These are phyloP conservation scores for Umbilicaria muhlenbergii DNA, from an alignment of 495 filamentous ascomycete species.

Conservation along the genomic window DNA sequence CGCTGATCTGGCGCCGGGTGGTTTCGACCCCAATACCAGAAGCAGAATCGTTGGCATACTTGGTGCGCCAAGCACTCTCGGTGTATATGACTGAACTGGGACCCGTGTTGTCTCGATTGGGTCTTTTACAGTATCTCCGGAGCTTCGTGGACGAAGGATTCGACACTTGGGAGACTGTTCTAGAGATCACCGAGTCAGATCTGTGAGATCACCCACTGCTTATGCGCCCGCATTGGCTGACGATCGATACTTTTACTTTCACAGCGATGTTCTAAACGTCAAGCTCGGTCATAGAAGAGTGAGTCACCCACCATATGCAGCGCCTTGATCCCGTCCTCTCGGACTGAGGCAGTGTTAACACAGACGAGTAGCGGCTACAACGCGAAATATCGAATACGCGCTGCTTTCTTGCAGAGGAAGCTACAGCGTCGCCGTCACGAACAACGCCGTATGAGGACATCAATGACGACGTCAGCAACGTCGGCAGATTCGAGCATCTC, in stretches of 20 bases:
- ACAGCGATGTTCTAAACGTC: conserved; percentile 20
- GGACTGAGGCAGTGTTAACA: conserved; percentile 1
- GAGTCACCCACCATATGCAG: conserved; percentile 15
- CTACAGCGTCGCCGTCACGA: conserved; percentile 23
- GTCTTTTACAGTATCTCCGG: conserved; percentile 56
- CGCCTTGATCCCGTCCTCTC: background rate
- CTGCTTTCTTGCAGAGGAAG: conserved; percentile 26
- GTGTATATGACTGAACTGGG: conserved; percentile 37
- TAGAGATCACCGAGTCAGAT: conserved; percentile 69
- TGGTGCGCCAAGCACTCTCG: too few species aligned
- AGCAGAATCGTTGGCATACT: too few species aligned
- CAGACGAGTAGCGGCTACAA: conserved; percentile 19
- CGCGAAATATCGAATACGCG: conserved; percentile 40
- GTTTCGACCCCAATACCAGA: too few species aligned
- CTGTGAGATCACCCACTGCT: conserved; percentile 31
- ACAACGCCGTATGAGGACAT: background rate
- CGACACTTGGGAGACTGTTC: conserved; percentile 64
- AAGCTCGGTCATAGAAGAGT: conserved; percentile 68
- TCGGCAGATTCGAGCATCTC: conserved; percentile 7
- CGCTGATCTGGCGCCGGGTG: too few species aligned
- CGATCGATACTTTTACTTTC: background rate
- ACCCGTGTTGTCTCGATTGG: conserved; percentile 49
- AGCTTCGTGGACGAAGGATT: conserved; percentile 59
- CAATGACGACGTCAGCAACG: conserved; percentile 12
- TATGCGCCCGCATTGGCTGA: too few species aligned